These are phyloP conservation scores for Talaromyces albobiverticillius DNA, from an alignment of 2,329 filamentous ascomycete species.

Conservation along the genomic window DNA sequence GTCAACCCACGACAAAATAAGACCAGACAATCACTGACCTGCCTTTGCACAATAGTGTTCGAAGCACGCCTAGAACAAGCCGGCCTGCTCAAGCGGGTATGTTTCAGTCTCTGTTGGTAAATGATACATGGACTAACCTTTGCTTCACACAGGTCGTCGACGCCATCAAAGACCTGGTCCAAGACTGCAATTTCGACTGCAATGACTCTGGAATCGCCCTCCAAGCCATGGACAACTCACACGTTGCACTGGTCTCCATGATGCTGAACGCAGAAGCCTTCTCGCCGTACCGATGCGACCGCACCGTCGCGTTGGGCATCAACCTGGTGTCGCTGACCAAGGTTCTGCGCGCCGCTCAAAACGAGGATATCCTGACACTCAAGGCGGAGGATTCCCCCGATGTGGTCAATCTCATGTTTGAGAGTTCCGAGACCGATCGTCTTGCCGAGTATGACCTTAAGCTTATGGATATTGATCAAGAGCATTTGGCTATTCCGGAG, in stretches of 20 bases:
- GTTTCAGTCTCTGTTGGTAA: conserved; percentile 18
- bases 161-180: conserved; percentile 97
- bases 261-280: conserved; percentile 95
- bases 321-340: conserved; percentile 96
- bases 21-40: too few relatives aligned
- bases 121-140: conserved; percentile 1
- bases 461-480: conserved; percentile 99
- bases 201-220: conserved; percentile 98
- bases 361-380: conserved; percentile 89
- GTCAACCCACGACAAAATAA: too few relatives aligned
- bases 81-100: conserved; percentile 88
- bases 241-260: conserved; percentile 98
- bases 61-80: conserved; percentile 98
- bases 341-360: conserved; percentile 89
- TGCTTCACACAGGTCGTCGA: conserved; percentile 72
- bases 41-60: conserved; percentile 60
- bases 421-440: conserved; percentile 82
- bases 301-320: conserved; percentile 96
- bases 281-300: conserved; percentile 94
- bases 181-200: conserved; percentile 99
- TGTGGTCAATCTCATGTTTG: conserved; percentile 91
- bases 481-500: conserved; percentile 96
- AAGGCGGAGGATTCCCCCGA: conserved; percentile 98
- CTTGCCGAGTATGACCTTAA: conserved; percentile 99
- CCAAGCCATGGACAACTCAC: conserved; percentile 99